Base-by-base conservation (phyloP, 2,329 filamentous ascomycete species). In the Xylariaceae sp. region DNA sequence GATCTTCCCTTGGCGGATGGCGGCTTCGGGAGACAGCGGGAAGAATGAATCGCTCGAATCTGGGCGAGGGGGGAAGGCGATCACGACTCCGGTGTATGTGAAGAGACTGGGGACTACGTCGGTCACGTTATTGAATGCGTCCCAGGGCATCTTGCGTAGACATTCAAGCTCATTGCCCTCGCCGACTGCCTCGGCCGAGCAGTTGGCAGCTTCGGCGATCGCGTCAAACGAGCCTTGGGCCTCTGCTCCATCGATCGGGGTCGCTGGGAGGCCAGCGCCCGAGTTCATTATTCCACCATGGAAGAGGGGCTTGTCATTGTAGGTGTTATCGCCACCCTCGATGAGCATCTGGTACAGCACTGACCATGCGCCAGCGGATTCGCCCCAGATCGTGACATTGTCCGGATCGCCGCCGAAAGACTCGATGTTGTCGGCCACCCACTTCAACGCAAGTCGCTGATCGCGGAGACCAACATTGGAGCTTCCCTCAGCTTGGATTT, bases 361-460 rank as follows among this genome's bases (percentile, higher is more conserved):
- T 2, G 67, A 71, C 43, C 68, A 69, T 30, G 61, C 74, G 10
- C 74, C 74, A 0, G 74, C 73, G 7, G 68, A 73, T 59, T 77
- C 71, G 14, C 72, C 75, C 63, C 68, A 76, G 40, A 76, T 63
- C 6, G 70, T 75, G 7, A 75, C 70, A 42, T 71, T 67, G 2
- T 55, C 47, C 15, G 68, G 65, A 41, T 71, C 64, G 15, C 70
- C 71, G 14, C 70, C 70, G 45, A 74, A 74, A 6, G 62, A 45
- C 3, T 45, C 50, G 18, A 58, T 57, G 43, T 58, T 58, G 46
- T 58, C 56, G 11, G 72, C 69, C 40, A 77, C 62, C 74, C 74
- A 77, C 22, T 65, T 59, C 7, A 76, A 59, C 1, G 71, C 74
- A 6, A 72, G 53, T 2, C 71, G 62, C 56, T 77, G 74, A 52